phyloP scores from a whole-genome alignment of 352 stramenopile genomes.

The Phytopythium chamaehyphon region DNA sequence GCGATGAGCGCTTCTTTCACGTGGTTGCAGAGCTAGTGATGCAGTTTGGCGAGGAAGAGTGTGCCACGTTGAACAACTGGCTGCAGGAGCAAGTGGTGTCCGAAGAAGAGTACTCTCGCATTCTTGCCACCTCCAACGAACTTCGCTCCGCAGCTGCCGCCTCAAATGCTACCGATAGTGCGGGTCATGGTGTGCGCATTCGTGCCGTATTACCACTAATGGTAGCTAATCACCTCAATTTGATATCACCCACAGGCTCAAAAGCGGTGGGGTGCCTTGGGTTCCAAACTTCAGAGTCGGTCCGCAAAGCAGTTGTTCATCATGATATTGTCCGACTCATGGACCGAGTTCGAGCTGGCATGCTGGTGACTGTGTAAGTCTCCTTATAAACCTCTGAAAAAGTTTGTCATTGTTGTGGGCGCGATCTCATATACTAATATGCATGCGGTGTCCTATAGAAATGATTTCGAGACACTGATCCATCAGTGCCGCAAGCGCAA shows the following conservation, averaged over 20 bases:
- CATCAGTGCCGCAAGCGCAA: slow-evolving; percentile 82
- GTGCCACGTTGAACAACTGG: slow-evolving; percentile 37
- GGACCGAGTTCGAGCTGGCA: slow-evolving; percentile 34
- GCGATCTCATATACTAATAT: too few relatives aligned
- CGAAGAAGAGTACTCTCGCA: slow-evolving; percentile 24
- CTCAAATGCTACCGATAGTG: not conserved
- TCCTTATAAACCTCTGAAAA: not conserved
- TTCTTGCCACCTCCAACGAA: slow-evolving; percentile 2
- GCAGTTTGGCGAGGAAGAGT: slow-evolving; percentile 18
- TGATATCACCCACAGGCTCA: not conserved
- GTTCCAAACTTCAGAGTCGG: slow-evolving; percentile 58
- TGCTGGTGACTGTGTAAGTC: slow-evolving; percentile 56
- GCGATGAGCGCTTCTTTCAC: slow-evolving; percentile 43
- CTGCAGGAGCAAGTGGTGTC: slow-evolving; percentile 25
- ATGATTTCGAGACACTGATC: slow-evolving; percentile 80
- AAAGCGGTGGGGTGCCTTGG: slow-evolving; percentile 58
- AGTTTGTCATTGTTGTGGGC: not conserved
- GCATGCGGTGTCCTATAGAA: too few relatives aligned
- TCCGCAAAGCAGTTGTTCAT: slow-evolving; percentile 60
- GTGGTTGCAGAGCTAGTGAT: slow-evolving; percentile 34
- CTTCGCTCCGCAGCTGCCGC: not conserved
- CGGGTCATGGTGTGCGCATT: too few relatives aligned
- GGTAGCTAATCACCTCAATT: not conserved
- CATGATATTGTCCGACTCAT: slow-evolving; percentile 67
- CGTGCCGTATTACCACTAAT: too few relatives aligned